Conservation (phyloP, 2,329 filamentous ascomycete genomes). For the Blastomyces gilchristii region DNA sequence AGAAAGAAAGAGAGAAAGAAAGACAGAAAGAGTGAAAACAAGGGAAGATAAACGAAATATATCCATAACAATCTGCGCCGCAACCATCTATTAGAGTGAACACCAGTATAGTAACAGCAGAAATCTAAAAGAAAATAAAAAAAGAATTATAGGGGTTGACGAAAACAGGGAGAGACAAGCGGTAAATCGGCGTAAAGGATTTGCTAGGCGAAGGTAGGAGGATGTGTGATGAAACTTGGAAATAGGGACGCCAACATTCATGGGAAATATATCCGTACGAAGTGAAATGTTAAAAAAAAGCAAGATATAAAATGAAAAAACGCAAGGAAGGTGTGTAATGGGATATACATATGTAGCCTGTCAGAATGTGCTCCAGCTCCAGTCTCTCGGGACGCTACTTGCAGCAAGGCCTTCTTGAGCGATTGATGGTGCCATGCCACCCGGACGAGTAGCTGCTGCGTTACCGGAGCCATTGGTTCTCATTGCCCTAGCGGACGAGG, state of each 20-base stretch:
- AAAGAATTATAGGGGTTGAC: neutral
- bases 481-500: conserved; percentile 10
- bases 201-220: neutral
- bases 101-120: neutral
- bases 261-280: neutral
- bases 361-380: conserved; percentile 55
- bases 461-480: conserved; percentile 15
- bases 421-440: conserved; percentile 10
- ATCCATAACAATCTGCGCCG: neutral
- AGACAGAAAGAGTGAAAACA: neutral
- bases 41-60: conserved; percentile 6
- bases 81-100: conserved; percentile 6
- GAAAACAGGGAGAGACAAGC: neutral
- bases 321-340: neutral
- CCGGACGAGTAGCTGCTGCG: conserved; percentile 11
- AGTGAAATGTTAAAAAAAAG: neutral
- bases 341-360: conserved; percentile 5
- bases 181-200: neutral
- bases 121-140: neutral
- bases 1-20: neutral
- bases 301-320: no score
- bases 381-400: conserved; percentile 46
- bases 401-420: conserved; percentile 40
- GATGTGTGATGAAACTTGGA: neutral
- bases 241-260: neutral